These are phyloP conservation scores for Fomitopsis schrenkii DNA, from an alignment of 1,284 basidiomycete genomes.

Conservation along the genomic window DNA sequence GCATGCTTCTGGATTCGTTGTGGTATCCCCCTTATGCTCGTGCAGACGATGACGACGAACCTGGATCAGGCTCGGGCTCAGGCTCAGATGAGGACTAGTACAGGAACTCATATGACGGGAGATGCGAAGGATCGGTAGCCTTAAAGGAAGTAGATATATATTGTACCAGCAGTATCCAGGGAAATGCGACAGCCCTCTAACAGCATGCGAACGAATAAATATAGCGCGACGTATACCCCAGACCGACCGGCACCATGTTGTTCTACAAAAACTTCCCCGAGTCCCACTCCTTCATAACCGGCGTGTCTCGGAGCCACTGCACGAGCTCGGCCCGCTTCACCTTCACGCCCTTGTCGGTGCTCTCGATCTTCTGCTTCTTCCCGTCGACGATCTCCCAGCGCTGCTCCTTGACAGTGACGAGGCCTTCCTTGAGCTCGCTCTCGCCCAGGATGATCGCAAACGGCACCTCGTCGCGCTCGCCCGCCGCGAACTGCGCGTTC, in stretches of 20 bases:
- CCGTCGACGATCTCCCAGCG: conserved; percentile 75
- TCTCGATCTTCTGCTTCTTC: conserved; percentile 69
- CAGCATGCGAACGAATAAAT: background rate
- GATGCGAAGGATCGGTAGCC: background rate
- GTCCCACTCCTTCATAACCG: conserved; percentile 44
- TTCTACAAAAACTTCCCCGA: conserved; percentile 28
- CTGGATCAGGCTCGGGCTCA: conserved; percentile 29
- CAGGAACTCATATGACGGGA: conserved; percentile 6
- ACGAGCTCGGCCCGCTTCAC: conserved; percentile 70
- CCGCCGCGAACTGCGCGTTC: conserved; percentile 81
- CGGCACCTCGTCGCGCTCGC: conserved; percentile 90
- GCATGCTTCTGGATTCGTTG: background rate
- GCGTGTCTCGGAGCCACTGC: conserved; percentile 59
- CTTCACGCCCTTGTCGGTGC: conserved; percentile 59
- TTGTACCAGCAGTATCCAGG: background rate
- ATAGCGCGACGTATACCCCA: background rate
- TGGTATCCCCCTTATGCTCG: background rate
- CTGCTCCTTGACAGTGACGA: conserved; percentile 93
- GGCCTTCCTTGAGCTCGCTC: conserved; percentile 80
- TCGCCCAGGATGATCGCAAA: conserved; percentile 90
- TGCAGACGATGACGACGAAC: conserved; percentile 32
- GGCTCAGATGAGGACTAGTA: conserved; percentile 27
- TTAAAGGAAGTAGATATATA: background rate
- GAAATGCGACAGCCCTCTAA: background rate
- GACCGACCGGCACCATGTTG: background rate